Evolutionary conservation across 495 filamentous ascomycete species (phyloP), one percentile per base, ranked within the genome.

Genomic region (Ramalina intermedia): DNA sequence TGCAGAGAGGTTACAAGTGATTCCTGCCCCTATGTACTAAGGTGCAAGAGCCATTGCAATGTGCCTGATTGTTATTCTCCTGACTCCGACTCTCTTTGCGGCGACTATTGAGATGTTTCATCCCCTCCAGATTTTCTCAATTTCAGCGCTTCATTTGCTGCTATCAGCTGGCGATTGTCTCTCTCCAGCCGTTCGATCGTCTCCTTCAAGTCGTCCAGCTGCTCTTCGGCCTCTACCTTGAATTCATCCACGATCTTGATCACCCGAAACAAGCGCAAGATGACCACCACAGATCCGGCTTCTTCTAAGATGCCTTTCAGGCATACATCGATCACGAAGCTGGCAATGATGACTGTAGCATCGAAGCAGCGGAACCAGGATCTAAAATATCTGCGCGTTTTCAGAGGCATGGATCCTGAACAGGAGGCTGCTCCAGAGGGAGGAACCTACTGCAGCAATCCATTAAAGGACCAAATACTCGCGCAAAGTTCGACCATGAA

Each of bases 171-270:
- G 1, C 53, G 49, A 58, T 75, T 76, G 55, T 73, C 69, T 35
- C 46, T 54, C 53, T 73, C 68, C 35, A 75, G 56, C 26, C 61
- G 56, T 37, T 69, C 61, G 13, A 75, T 60, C 6, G 58, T 56
- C 39, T 65, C 50, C 23, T 64, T 56, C 18, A 75, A 61, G 5
- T 56, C 56, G 39, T 72, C 69, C 63, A 74, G 66, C 52, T 72
- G 65, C 61, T 81, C 77, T 33, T 69, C 61, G 26, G 72, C 74
- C 4, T 71, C 76, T n/a, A 75, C 67, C 24, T 69, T 70, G 43
- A 81, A 63, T 62, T 82, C 79, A 46, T 83, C 76, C 14, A 79
- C 67, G 45, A 82, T 80, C 65, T 83, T 79, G 55, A 82, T 74
- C 33, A 85, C 70, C 23, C 81, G 71, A 77, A 80, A 82, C 1